Evolutionary conservation across 2,329 filamentous ascomycete species (phyloP).

Genomic region (Pestalotiopsis sp.): DNA sequence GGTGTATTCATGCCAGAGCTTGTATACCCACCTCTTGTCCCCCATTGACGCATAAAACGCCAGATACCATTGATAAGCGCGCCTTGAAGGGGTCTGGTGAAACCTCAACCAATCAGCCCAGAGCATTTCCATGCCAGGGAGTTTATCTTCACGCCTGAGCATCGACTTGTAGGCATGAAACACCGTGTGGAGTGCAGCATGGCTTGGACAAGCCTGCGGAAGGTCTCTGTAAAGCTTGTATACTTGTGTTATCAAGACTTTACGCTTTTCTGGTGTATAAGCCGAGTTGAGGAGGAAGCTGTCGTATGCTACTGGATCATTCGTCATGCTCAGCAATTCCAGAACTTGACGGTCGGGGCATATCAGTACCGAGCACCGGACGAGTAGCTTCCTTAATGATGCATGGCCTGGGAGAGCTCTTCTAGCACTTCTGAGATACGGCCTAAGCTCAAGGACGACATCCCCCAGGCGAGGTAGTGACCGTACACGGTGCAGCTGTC

Average conservation of each 20-base stretch:
- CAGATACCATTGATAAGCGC: constrained; percentile 51
- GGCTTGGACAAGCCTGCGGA: constrained; percentile 37
- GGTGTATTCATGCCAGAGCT: constrained; percentile 47
- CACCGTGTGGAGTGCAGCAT: constrained; percentile 43
- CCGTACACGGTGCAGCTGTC: constrained; percentile 23
- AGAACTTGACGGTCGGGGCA: constrained; percentile 28
- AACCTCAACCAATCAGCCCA: constrained; percentile 50
- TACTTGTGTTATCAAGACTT: constrained; percentile 38
- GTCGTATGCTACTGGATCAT: constrained; percentile 43
- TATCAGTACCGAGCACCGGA: constrained; percentile 27
- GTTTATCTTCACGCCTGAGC: constrained; percentile 38
- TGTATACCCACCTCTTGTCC: constrained; percentile 45
- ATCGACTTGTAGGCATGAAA: constrained; percentile 33
- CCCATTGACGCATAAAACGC: constrained; percentile 50
- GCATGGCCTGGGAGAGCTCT: constrained; percentile 3
- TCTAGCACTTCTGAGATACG: constrained; percentile 14
- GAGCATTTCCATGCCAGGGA: constrained; percentile 45
- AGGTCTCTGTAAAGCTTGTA: constrained; percentile 50
- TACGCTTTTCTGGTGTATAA: constrained; percentile 15
- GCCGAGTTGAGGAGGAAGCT: constrained; percentile 39
- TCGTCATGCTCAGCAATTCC: constrained; percentile 41
- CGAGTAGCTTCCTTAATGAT: constrained; percentile 24
- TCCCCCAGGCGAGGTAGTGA: constrained; percentile 26
- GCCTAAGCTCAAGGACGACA: constrained; percentile 23
- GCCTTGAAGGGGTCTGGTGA: constrained; percentile 40